Evolutionary conservation across 257 asterid genomes (phyloP).

Genomic region (Cinchona pubescens): DNA sequence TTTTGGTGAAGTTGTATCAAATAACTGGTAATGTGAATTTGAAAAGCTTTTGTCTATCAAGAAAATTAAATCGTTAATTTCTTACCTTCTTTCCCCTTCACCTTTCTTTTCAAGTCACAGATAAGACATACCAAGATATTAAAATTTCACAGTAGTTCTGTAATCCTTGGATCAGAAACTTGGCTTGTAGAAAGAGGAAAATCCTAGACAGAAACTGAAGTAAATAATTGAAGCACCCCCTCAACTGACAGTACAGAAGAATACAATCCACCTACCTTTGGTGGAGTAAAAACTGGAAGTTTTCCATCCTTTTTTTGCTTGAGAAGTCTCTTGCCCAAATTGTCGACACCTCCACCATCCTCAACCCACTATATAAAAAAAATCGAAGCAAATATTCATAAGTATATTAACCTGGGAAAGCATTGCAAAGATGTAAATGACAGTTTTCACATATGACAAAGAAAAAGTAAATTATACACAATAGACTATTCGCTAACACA

Average conservation of each 20-base stretch:
- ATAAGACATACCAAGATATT: not conserved
- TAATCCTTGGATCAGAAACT: not conserved
- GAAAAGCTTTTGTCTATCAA: not conserved
- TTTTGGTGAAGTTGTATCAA: no score
- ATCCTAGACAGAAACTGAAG: not conserved
- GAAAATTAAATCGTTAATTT: no score
- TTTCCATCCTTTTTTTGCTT: slow-evolving; percentile 63
- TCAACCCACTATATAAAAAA: slow-evolving; percentile 60
- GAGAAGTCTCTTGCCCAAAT: slow-evolving; percentile 61
- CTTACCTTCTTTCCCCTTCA: not conserved
- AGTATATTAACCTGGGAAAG: slow-evolving; percentile 4
- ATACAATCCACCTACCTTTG: slow-evolving; percentile 48
- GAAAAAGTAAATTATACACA: not conserved
- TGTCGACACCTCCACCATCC: slow-evolving; percentile 76
- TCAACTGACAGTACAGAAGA: not conserved
- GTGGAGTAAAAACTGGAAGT: slow-evolving; percentile 78
- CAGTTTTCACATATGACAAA: not conserved
- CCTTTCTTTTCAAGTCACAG: not conserved
- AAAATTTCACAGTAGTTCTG: not conserved
- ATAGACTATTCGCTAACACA: not conserved
- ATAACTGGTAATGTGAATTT: not conserved
- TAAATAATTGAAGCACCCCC: not conserved
- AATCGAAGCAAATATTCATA: not conserved
- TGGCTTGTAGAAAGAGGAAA: not conserved
- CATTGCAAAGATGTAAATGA: slow-evolving; percentile 4